Evolutionary conservation across 306 rosid genomes (phyloP).

Genomic region (Acacia melanoxylon): DNA sequence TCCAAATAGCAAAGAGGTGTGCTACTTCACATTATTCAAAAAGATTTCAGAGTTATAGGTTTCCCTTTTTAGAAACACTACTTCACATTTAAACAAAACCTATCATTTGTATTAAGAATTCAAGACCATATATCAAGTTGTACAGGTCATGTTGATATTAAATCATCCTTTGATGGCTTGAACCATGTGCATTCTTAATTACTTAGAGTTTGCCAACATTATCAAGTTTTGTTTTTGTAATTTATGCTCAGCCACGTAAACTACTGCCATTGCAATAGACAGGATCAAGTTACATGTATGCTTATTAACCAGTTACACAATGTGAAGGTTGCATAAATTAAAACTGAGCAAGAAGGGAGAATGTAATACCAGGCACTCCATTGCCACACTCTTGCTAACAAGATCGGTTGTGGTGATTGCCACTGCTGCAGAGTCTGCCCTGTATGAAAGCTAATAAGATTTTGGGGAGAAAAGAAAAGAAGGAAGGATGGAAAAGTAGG

Average conservation of each 20-base stretch:
- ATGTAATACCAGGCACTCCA: slow-evolving; percentile 68
- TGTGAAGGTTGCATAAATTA: background rate
- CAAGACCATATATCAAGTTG: background rate
- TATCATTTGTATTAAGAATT: background rate
- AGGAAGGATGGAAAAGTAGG: slow-evolving; percentile 8
- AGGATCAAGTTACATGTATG: slow-evolving; percentile 11
- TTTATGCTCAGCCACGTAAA: slow-evolving; percentile 11
- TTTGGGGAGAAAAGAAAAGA: slow-evolving; percentile 22
- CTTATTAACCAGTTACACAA: background rate
- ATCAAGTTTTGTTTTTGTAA: background rate
- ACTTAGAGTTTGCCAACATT: background rate
- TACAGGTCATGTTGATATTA: background rate
- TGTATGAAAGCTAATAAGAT: slow-evolving; percentile 50
- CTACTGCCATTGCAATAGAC: background rate
- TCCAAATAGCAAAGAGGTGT: slow-evolving; percentile 7
- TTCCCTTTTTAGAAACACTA: background rate
- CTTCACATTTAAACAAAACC: slow-evolving; percentile 5
- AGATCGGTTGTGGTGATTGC: slow-evolving; percentile 97
- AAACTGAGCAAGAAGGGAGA: slow-evolving; percentile 24
- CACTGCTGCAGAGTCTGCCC: slow-evolving; percentile 93
- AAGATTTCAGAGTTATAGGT: background rate
- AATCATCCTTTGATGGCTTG: background rate
- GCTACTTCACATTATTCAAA: slow-evolving; percentile 15
- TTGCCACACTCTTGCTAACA: slow-evolving; percentile 93
- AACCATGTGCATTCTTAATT: background rate